phyloP scores from a whole-genome alignment of 441 rosid species.

The Metrosideros polymorpha region DNA sequence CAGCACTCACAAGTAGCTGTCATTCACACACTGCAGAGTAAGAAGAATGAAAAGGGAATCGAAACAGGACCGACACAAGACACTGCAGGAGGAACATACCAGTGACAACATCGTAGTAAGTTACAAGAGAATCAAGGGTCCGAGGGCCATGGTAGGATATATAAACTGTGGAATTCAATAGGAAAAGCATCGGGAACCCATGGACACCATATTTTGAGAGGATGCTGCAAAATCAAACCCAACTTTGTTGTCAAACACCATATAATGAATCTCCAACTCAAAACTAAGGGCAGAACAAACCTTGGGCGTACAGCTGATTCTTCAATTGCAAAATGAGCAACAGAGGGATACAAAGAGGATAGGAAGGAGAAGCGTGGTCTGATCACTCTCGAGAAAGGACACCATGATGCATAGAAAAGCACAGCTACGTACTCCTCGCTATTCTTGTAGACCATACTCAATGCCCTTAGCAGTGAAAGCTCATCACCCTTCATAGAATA shows the following conservation, averaged over 20 bases:
- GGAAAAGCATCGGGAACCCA: constrained; percentile 81
- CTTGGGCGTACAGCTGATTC: constrained; percentile 84
- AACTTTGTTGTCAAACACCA: neutral
- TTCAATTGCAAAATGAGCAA: constrained; percentile 69
- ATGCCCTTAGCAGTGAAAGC: constrained; percentile 49
- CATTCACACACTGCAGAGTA: neutral
- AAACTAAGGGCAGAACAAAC: constrained; percentile 20
- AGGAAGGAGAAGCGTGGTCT: constrained; percentile 59
- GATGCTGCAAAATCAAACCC: constrained; percentile 38
- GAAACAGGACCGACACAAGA: neutral
- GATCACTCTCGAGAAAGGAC: constrained; percentile 79
- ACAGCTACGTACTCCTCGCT: constrained; percentile 55
- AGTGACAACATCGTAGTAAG: constrained; percentile 59
- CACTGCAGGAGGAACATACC: constrained; percentile 30
- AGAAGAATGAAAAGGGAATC: neutral
- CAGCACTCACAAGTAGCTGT: neutral
- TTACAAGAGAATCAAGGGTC: constrained; percentile 54
- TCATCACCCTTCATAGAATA: constrained; percentile 66
- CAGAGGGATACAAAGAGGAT: constrained; percentile 54
- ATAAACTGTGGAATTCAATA: constrained; percentile 67
- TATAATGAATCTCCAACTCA: neutral
- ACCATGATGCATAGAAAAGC: constrained; percentile 93
- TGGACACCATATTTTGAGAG: constrained; percentile 91
- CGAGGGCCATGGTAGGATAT: constrained; percentile 60
- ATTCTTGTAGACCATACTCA: constrained; percentile 54